phyloP scores from a whole-genome alignment of 139 green algal species.

The Marvania coccoides region DNA sequence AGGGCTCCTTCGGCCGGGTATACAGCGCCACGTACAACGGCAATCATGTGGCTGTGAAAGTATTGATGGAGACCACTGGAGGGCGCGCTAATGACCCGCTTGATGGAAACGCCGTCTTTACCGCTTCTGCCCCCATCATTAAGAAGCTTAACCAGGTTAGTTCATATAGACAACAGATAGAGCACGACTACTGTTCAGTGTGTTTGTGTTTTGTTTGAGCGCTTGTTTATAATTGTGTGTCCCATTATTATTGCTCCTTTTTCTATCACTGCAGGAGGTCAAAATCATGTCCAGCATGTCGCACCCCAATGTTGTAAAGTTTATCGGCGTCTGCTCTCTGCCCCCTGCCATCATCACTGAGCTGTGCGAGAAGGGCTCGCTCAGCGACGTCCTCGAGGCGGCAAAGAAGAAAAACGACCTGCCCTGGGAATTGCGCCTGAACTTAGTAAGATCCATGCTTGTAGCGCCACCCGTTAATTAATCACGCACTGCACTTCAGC shows the following conservation, averaged over 20 bases:
- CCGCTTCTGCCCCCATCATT: not conserved
- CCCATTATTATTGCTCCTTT: not conserved
- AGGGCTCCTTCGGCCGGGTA: not conserved
- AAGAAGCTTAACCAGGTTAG: not conserved
- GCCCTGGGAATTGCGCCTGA: too few species aligned
- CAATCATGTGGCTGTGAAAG: conserved; percentile 21
- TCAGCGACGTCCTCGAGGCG: not conserved
- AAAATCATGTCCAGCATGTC: conserved; percentile 38
- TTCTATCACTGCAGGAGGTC: conserved; percentile 33
- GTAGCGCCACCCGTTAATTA: not conserved
- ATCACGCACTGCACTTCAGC: not conserved
- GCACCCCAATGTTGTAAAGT: conserved; percentile 42
- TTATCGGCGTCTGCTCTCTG: conserved; percentile 42
- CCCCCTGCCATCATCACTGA: conserved; percentile 10
- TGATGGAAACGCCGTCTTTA: not conserved
- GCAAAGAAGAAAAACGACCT: not conserved
- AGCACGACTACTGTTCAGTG: too few species aligned
- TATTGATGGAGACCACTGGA: conserved; percentile 12
- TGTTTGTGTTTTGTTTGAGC: too few species aligned
- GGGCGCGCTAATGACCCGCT: not conserved
- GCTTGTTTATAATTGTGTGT: too few species aligned
- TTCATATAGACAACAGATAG: too few species aligned
- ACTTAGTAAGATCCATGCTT: not conserved
- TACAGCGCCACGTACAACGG: not conserved
- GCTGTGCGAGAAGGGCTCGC: conserved; percentile 3